Evolutionary conservation across 345 rosid genomes (phyloP).

Genomic region (Melaleuca alternifolia): DNA sequence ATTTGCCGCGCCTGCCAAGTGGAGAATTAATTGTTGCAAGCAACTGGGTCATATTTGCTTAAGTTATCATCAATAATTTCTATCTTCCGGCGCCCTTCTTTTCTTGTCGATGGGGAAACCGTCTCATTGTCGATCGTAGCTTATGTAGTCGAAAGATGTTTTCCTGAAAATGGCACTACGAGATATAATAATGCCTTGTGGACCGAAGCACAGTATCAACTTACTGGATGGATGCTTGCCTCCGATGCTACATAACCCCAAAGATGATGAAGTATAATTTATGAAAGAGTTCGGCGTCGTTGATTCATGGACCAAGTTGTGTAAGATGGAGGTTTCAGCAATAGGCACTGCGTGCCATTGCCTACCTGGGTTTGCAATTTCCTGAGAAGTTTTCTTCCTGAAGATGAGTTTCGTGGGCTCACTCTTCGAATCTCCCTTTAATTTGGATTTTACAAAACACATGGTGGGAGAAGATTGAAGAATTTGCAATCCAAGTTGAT

Average conservation of each 20-base stretch:
- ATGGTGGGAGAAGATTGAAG: not conserved
- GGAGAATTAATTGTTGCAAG: not conserved
- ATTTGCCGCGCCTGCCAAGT: not conserved
- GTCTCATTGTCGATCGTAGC: not conserved
- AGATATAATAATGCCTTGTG: not conserved
- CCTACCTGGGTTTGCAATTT: not conserved
- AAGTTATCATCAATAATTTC: not conserved
- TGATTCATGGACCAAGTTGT: not conserved
- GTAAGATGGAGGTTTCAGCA: not conserved
- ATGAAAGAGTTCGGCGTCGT: not conserved
- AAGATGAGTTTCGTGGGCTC: not conserved
- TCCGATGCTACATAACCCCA: not conserved
- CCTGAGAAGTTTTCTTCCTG: not conserved
- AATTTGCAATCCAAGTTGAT: too few relatives aligned
- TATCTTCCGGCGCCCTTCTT: not conserved
- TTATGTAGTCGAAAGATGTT: not conserved
- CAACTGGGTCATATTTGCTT: not conserved
- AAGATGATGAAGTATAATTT: not conserved
- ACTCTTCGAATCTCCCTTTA: accelerated
- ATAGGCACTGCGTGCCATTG: not conserved
- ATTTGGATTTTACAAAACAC: too few relatives aligned
- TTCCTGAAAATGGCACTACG: not conserved
- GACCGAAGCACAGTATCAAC: not conserved
- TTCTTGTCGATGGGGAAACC: not conserved
- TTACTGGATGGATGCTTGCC: not conserved